Base-by-base conservation (phyloP, 306 rosid species). In the Adenanthera pavonina region DNA sequence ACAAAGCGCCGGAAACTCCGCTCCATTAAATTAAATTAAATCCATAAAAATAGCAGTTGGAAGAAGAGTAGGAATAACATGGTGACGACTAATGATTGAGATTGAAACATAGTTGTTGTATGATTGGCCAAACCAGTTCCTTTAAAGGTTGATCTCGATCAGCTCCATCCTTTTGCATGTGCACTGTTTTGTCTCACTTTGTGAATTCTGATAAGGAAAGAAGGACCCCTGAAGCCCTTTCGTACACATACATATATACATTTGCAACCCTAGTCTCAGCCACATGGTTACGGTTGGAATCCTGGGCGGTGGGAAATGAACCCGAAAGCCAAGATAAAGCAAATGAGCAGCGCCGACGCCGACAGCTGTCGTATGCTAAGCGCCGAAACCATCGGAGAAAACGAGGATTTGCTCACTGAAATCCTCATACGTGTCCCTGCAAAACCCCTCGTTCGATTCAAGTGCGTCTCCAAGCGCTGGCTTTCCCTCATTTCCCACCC, bases 381-480 rank as follows among this genome's bases (percentile, higher is more conserved):
- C 25, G 79, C 64, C 1, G 46, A 72, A 57, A 41, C 30, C 15
- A 25, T 83, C 6, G 83, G 65, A 6, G 56, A 19, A 17, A 78
- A 64, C 65, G 70, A 72, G 1, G 83, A 83, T 34, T 40, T 78
- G 10, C 25, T 83, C 8, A 17, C 68, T 0, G 67, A 83, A 25
- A 77, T 83, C 69, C 86, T 83, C 30, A 1, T 60, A 13, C 59
- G 75, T 5, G 16, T 83, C 3, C 86, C 82, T 0, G 75, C 75
- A 0, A 83, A 78, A 48, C 56, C 82, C 12, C 82, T 83, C 34
- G 19, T 83, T 30, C 66, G 79, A 14, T 71, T 83, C 82, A 83
- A 83, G 56, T 83, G 82, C 75, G 82, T 83, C 9, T 77, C 75
- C 60, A 77, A 72, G 61, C 51, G 67, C 30, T 67, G 80, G 73